Conservation (phyloP, 2,329 filamentous ascomycete species). For the Calonectria leucothoes region DNA sequence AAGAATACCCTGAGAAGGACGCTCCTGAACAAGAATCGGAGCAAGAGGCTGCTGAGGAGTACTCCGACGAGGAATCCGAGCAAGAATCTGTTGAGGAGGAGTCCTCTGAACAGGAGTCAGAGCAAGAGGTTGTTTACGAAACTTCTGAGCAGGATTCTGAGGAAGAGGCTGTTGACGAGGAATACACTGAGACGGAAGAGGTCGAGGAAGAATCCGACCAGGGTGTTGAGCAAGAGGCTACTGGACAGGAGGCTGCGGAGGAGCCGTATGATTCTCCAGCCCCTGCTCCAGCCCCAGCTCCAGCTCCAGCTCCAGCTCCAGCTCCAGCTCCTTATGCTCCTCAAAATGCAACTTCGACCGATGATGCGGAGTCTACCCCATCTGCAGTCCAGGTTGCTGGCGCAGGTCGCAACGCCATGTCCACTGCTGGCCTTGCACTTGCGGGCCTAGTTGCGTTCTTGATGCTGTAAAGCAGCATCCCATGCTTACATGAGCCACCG, state of each 20-base stretch:
- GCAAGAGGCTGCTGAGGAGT: background rate
- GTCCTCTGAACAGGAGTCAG: background rate
- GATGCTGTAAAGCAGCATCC: slow-evolving; percentile 26
- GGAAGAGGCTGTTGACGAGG: background rate
- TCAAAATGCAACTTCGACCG: background rate
- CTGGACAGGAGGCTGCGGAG: background rate
- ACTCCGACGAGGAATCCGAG: background rate
- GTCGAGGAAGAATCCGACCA: background rate
- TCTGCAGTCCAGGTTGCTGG: slow-evolving; percentile 33
- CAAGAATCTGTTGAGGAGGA: background rate
- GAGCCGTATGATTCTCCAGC: slow-evolving; percentile 20
- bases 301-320: slow-evolving; percentile 14
- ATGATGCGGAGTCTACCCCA: slow-evolving; percentile 14
- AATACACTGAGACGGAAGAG: background rate
- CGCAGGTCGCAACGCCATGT: slow-evolving; percentile 27
- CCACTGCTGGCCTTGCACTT: slow-evolving; percentile 22
- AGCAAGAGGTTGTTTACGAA: background rate
- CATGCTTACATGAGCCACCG: background rate
- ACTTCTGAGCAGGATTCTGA: no score
- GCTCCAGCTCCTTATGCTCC: slow-evolving; percentile 22
- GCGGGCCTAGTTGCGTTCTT: slow-evolving; percentile 26
- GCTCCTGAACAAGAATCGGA: background rate
- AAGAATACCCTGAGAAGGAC: background rate
- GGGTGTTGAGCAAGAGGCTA: background rate
- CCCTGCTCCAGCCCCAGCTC: slow-evolving; percentile 15